These are phyloP conservation scores for Blastocystis sp. DNA, from an alignment of 352 stramenopile genomes.

Conservation along the genomic window DNA sequence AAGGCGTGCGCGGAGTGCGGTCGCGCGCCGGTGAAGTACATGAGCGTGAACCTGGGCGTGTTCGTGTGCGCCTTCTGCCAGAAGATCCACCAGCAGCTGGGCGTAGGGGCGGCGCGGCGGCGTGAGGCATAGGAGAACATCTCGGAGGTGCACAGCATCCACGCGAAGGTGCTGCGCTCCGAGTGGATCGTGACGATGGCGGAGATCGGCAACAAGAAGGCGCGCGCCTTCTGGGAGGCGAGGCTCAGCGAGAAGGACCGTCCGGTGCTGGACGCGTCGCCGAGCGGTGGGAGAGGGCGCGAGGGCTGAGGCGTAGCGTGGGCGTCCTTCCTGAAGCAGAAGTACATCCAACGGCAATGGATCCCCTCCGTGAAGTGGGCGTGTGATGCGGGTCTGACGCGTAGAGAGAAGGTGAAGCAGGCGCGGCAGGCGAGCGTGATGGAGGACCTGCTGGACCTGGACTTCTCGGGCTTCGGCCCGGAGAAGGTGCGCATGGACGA, in stretches of 20 bases:
- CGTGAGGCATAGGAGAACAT: slow-evolving; percentile 47
- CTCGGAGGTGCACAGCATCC: not conserved
- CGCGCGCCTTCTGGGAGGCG: slow-evolving; percentile 57
- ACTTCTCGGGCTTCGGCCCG: slow-evolving; percentile 53
- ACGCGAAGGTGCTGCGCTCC: slow-evolving; percentile 25
- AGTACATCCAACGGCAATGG: slow-evolving; percentile 53
- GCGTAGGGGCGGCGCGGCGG: not conserved
- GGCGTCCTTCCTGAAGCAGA: slow-evolving; percentile 48
- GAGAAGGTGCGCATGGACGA: slow-evolving; percentile 39
- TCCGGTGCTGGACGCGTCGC: not conserved
- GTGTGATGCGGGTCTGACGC: not conserved
- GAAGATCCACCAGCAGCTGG: slow-evolving; percentile 43
- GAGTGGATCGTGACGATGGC: slow-evolving; percentile 52
- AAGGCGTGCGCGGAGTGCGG: slow-evolving; percentile 52
- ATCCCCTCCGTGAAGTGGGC: slow-evolving; percentile 30
- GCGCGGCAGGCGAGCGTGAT: slow-evolving; percentile 24
- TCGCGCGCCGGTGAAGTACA: slow-evolving; percentile 16
- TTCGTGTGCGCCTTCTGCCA: slow-evolving; percentile 50
- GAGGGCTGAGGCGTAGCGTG: slow-evolving; percentile 2
- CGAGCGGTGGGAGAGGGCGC: not conserved
- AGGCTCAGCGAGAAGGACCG: slow-evolving; percentile 4
- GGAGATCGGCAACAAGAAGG: slow-evolving; percentile 63
- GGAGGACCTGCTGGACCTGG: slow-evolving; percentile 62
- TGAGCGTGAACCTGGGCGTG: slow-evolving; percentile 65
- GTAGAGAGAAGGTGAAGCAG: slow-evolving; percentile 25